Percentiles rank a stretch among this genome's conserved stretches.
Conservation (phyloP, 2,329 filamentous ascomycete species). For the Diaporthe helianthi region DNA sequence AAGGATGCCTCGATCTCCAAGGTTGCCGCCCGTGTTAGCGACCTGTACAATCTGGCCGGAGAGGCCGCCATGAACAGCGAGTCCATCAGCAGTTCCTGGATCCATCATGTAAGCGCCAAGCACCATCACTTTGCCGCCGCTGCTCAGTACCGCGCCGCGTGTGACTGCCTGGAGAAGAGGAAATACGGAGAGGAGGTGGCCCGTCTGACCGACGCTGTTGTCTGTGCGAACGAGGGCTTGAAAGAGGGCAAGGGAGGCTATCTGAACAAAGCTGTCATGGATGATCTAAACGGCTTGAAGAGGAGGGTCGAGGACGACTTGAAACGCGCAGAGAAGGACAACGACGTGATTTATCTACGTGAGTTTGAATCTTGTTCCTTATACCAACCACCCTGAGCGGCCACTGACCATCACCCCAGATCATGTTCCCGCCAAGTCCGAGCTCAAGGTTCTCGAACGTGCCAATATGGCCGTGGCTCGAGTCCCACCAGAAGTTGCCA, state of each 20-base stretch:
- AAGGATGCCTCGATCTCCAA: conserved; percentile 94
- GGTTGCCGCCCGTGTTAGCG: conserved; percentile 86
- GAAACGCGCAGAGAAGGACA: conserved; percentile 93
- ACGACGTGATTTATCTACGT: conserved; percentile 92
- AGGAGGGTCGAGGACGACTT: conserved; percentile 83
- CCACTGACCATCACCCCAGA: conserved; percentile 52
- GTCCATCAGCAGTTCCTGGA: conserved; percentile 91
- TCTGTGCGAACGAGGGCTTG: conserved; percentile 84
- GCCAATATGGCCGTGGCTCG: conserved; percentile 86
- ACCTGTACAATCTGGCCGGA: conserved; percentile 84
- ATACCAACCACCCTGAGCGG: no score
- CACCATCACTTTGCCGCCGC: conserved; percentile 97
- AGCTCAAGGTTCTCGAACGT: conserved; percentile 83
- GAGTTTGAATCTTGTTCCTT: conserved; percentile 41
- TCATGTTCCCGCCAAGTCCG: conserved; percentile 84
- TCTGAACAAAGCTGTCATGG: conserved; percentile 80
- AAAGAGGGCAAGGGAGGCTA: conserved; percentile 78
- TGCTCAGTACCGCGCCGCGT: conserved; percentile 89
- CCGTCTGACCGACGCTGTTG: conserved; percentile 79
- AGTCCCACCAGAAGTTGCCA: conserved; percentile 80
- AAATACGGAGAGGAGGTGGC: conserved; percentile 97
- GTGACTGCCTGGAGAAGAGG: conserved; percentile 90
- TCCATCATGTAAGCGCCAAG: conserved; percentile 96
- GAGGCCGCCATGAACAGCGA: conserved; percentile 90
- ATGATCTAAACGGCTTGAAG: conserved; percentile 85